Evolutionary conservation across 371 early-diverging fungal species (phyloP), one percentile per base, ranked within the genome.

Genomic region (Mucor irregularis): DNA sequence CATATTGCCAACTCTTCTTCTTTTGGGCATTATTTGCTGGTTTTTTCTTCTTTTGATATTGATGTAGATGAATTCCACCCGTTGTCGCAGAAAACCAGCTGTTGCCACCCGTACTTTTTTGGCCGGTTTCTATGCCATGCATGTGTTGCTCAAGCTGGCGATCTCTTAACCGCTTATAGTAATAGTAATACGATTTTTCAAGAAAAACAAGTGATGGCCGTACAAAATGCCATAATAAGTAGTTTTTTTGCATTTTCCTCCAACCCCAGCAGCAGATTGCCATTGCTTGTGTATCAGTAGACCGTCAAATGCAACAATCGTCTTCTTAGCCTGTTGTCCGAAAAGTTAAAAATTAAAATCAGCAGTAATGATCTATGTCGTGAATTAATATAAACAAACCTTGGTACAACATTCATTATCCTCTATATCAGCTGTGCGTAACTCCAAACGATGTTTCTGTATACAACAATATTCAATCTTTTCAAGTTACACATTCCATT

Each of bases 1-100:
- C 17, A 22, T 19, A 42, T 11, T 42, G 42, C 40, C 40, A 39
- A 9, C 21, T 11, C 40, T 39, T 39, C 19, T 39, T 39, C 40
- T 39, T 39, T 21, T 38, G 51, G 24, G 10, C 30, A n/a, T n/a
- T n/a, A n/a, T n/a, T n/a, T n/a, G n/a, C n/a, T n/a, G n/a, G n/a
- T n/a, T 53, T 39, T 16, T 4, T 37, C 3, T 37, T 37, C 13
- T 37, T 39, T 19, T 19, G 39, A n/a, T n/a, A n/a, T 24, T 24
- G 42, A 8, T 42, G 22, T 42, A 19, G 42, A 7, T 11, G 6
- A 9, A 42, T 22, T 10, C 42, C 42, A 0, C 53, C 58, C 28
- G 63, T 42, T 0, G 63, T 63, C 0, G 49, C 53, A n/a, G 57
- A 53, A 43, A 57, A 63, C 63, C 63, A 63, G 6, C 38, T 49